phyloP scores from a whole-genome alignment of 192 early-diverging fungal species.

The Diversispora eburnea region DNA sequence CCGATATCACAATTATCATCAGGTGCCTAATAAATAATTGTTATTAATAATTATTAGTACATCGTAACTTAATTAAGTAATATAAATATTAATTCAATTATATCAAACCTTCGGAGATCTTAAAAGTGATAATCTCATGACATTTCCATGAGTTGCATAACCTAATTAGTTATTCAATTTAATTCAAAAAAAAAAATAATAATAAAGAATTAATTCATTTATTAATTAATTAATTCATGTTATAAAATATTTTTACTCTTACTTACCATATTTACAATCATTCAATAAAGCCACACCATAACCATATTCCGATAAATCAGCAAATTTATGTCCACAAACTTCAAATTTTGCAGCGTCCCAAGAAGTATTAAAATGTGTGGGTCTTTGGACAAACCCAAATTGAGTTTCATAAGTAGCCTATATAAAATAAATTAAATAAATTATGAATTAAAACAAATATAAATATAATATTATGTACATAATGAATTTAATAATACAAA shows the following conservation, averaged over 20 bases:
- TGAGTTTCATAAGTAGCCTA: slow-evolving; percentile 93
- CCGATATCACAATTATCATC: slow-evolving; percentile 69
- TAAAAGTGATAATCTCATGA: slow-evolving; percentile 80
- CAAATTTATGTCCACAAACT: slow-evolving; percentile 96
- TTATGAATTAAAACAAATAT: background rate
- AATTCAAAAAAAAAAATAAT: background rate
- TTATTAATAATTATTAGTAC: background rate
- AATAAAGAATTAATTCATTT: background rate
- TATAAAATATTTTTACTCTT: too few relatives aligned
- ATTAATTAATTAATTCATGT: too few relatives aligned
- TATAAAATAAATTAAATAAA: background rate
- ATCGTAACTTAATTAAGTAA: background rate
- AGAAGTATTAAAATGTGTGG: slow-evolving; percentile 93
- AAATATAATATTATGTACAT: too few relatives aligned
- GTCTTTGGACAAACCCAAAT: slow-evolving; percentile 86
- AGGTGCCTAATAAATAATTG: slow-evolving; percentile 41
- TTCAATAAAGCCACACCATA: slow-evolving; percentile 93
- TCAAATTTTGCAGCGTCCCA: slow-evolving; percentile 95
- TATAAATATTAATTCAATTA: background rate
- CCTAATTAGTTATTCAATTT: slow-evolving; percentile 31
- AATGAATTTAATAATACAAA: too few relatives aligned
- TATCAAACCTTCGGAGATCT: slow-evolving; percentile 74
- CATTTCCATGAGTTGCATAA: slow-evolving; percentile 75
- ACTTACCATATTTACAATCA: slow-evolving; percentile 87
- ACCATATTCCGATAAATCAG: slow-evolving; percentile 92